These are phyloP conservation scores for Melampsora larici-populina DNA, from an alignment of 1,284 basidiomycete species.

Conservation along the genomic window DNA sequence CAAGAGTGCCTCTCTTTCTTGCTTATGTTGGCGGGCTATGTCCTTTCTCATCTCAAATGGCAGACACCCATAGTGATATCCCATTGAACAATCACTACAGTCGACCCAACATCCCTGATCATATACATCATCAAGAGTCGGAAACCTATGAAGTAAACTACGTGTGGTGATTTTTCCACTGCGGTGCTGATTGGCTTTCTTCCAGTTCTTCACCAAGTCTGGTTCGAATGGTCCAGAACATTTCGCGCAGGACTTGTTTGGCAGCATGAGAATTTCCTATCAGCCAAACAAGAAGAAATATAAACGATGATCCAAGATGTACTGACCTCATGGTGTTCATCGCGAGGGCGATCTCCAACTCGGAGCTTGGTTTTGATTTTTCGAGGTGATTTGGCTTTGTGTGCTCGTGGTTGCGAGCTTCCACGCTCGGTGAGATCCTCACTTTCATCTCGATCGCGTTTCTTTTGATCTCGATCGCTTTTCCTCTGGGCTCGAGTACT, in stretches of 20 bases:
- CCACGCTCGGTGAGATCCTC: neutral
- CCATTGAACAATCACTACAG: conserved; percentile 30
- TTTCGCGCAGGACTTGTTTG: conserved; percentile 29
- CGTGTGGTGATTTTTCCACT: conserved; percentile 12
- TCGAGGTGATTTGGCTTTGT: neutral
- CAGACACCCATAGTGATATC: conserved; percentile 43
- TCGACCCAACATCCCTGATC: conserved; percentile 42
- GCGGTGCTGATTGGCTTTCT: conserved; percentile 24
- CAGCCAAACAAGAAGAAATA: neutral
- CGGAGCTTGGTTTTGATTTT: conserved; percentile 14
- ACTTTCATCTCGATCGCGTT: conserved; percentile 9
- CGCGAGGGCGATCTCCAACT: conserved; percentile 14
- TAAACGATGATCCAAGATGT: neutral
- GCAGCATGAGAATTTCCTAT: neutral
- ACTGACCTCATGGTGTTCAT: conserved; percentile 35
- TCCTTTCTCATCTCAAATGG: conserved; percentile 39
- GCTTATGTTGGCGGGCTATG: conserved; percentile 29
- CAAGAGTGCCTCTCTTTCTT: conserved; percentile 18
- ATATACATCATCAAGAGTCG: conserved; percentile 36
- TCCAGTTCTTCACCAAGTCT: conserved; percentile 32
- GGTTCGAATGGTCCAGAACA: conserved; percentile 35
- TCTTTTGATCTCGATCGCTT: neutral
- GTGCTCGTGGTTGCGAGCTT: neutral
- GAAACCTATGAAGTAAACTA: conserved; percentile 33
- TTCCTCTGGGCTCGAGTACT: neutral